Evolutionary conservation across 768 basidiomycete species (phyloP).

Genomic region (Pulveroboletus sp.): DNA sequence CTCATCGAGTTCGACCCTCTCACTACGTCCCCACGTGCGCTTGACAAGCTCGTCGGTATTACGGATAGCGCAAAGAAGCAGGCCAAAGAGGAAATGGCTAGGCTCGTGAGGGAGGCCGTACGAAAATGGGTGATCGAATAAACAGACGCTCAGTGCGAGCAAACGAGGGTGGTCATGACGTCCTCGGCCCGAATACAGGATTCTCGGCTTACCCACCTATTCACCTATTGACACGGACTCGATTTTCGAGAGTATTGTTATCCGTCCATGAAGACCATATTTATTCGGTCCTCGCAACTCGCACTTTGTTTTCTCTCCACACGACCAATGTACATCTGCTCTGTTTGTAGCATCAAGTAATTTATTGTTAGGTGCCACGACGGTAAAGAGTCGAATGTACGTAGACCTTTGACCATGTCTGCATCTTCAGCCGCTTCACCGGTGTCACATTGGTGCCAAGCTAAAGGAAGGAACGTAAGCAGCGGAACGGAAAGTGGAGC

Average conservation of each 20-base stretch:
- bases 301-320: not conserved
- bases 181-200: too few relatives aligned
- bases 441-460: too few relatives aligned
- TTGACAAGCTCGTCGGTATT: slow-evolving; percentile 76
- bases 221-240: not conserved
- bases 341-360: slow-evolving; percentile 15
- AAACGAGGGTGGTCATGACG: too few relatives aligned
- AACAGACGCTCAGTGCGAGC: not conserved
- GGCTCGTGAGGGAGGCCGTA: slow-evolving; percentile 66
- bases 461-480: too few relatives aligned
- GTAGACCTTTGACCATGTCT: not conserved
- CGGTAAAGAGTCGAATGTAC: not conserved
- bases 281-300: slow-evolving; percentile 11
- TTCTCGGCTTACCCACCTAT: not conserved
- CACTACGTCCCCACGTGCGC: slow-evolving; percentile 60
- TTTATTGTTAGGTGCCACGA: slow-evolving; percentile 2
- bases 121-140: slow-evolving; percentile 68
- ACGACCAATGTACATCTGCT: slow-evolving; percentile 17
- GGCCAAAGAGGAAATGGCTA: slow-evolving; percentile 70
- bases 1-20: slow-evolving; percentile 85
- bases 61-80: slow-evolving; percentile 80
- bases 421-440: too few relatives aligned
- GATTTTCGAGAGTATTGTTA: not conserved
- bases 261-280: slow-evolving; percentile 4
- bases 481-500: too few relatives aligned